Evolutionary conservation across 2,329 filamentous ascomycete species (phyloP), one percentile per base, ranked within the genome.

Genomic region (Talaromyces piceae): DNA sequence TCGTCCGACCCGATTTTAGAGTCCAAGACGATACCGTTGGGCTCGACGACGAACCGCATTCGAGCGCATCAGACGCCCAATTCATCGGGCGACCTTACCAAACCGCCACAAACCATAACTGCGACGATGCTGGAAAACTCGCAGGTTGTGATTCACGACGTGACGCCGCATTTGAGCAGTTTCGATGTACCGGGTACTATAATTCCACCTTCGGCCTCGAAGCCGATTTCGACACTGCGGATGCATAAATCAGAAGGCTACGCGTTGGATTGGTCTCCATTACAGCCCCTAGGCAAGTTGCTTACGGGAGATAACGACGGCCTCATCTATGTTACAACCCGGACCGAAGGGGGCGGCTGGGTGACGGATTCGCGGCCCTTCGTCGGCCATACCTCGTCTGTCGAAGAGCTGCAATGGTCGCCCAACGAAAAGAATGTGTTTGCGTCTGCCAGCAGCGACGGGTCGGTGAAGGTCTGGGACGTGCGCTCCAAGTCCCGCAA

Each of bases 351-450:
- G 53, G 93, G 91, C 48, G 87, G 87, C 56, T 97, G 90, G 79
- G 85, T 88, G 16, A 95, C 90, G 4, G 91, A 96, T 67, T 87
- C 81, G 11, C 81, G 87, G 41, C 77, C 91, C 1, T 95, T 94
- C 72, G 81, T 81, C 20, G 91, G 91, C 47, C 93, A 98, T 74
- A 80, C 79, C 7, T 82, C 84, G 64, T 91, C 87, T 47, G 83
- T 98, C 13, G 93, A 98, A 74, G 93, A 98, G 66, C 76, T 98
- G 23, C 91, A 97, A 70, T 98, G 93, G 93, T 95, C 88, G 47
- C 93, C 93, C 0, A 88, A 84, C 16, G 93, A 98, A 73, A 83
- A 83, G 56, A 91, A 90, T 55, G 93, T 97, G 25, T 98, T 98
- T 64, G 87, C 93, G 0, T 97, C 91, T 0, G 91, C 88, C 3